Evolutionary conservation across 83 land plant genomes (phyloP), one percentile per base, ranked within the genome.

Genomic region (Larix sibirica): DNA sequence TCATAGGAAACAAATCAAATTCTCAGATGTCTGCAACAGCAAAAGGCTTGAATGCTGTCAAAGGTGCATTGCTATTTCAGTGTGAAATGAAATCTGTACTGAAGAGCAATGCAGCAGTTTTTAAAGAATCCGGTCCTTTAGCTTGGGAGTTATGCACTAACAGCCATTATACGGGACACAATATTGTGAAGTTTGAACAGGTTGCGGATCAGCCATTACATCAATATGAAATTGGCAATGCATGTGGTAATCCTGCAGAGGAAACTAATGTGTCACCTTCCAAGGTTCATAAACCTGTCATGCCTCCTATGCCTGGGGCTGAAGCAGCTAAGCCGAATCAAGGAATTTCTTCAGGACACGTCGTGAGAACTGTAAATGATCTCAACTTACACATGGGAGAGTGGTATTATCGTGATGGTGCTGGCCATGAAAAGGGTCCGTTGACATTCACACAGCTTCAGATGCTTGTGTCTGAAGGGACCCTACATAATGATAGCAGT

Each of bases 341-440:
- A 59, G 12, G 18, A 5, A 26, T 78, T 56, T 56, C 80, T 59
- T 58, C 40, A 67, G 88, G 86, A 50, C 86, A 54, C n/a, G n/a
- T n/a, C 56, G 44, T 93, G 82, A 84, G 87, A 68, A 89, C 81
- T 56, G 83, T 58, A 13, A 84, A 86, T 84, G 94, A 93, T 50
- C 82, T 93, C 62, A 83, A 90, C 14, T 60, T 91, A 60, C 69
- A 89, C 75, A 47, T 86, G 77, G 95, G 95, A 83, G 92, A 88
- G 8, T 93, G 95, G 95, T 91, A 85, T 66, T 93, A 88, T 68
- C 88, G 87, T 42, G 92, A 93, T 87, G 95, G 95, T 73, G 80
- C 89, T 82, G 94, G 95, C 36, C 90, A 84, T 81, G 95, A 93
- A 75, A 82, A 63, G 73, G 95, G 95, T 50, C 95, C 95, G 50